Percentiles rank a stretch among this genome's conserved stretches.
These are phyloP conservation scores for Cutaneotrichosporon curvatum DNA, from an alignment of 1,284 basidiomycete species.

Conservation along the genomic window DNA sequence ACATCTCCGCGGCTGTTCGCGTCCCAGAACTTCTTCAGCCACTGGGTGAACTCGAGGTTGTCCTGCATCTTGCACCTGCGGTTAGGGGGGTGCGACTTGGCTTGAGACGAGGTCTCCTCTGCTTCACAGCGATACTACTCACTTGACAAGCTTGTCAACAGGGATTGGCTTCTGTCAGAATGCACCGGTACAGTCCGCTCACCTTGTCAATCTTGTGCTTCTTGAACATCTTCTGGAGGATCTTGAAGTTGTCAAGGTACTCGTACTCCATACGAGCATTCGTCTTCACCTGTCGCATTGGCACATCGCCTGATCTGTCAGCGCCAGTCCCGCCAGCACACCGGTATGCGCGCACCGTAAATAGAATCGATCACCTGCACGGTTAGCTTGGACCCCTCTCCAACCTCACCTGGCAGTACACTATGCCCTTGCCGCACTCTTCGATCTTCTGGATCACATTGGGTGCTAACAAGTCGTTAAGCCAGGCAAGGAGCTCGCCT, in stretches of 20 bases:
- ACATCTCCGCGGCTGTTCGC: slow-evolving; percentile 76
- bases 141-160: slow-evolving; percentile 82
- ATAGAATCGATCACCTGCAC: slow-evolving; percentile 76
- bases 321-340: neutral
- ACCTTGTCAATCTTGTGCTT: slow-evolving; percentile 88
- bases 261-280: slow-evolving; percentile 94
- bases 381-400: neutral
- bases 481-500: slow-evolving; percentile 84
- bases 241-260: slow-evolving; percentile 89
- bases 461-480: slow-evolving; percentile 74
- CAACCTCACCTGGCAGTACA: slow-evolving; percentile 64
- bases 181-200: slow-evolving; percentile 26
- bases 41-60: slow-evolving; percentile 97
- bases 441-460: slow-evolving; percentile 84
- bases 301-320: slow-evolving; percentile 60
- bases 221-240: slow-evolving; percentile 84
- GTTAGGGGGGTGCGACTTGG: neutral
- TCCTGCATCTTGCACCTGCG: slow-evolving; percentile 95
- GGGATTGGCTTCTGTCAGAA: slow-evolving; percentile 67
- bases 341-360: slow-evolving; percentile 72
- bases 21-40: slow-evolving; percentile 96
- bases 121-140: too few species aligned
- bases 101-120: too few species aligned
- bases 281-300: slow-evolving; percentile 84
- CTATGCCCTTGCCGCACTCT: slow-evolving; percentile 83